Percentiles rank a stretch among this genome's conserved stretches.
Conservation (phyloP, 345 rosid genomes). For the Toxicodendron radicans region DNA sequence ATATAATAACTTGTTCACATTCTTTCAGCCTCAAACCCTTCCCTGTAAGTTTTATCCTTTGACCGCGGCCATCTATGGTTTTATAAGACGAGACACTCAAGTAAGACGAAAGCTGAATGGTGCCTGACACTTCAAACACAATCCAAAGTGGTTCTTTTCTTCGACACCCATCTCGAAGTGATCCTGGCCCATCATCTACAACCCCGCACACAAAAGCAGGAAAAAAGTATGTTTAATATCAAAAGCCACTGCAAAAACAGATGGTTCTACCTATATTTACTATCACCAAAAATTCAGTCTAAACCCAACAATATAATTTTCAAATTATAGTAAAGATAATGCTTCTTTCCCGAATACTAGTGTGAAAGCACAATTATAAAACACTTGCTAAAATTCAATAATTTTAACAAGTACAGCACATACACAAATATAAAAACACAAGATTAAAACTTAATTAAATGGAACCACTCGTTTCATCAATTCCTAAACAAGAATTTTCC, state of each 20-base stretch:
- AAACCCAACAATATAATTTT: neutral
- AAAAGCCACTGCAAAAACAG: neutral
- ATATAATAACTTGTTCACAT: conserved; percentile 79
- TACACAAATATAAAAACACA: neutral
- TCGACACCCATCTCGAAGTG: conserved; percentile 75
- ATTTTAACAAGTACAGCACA: neutral
- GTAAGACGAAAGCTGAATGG: conserved; percentile 61
- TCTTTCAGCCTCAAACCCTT: conserved; percentile 90
- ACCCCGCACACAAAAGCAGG: neutral
- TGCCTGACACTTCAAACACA: conserved; percentile 77
- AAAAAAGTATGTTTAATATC: neutral
- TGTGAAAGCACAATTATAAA: neutral
- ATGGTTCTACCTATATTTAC: neutral
- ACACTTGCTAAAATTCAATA: neutral
- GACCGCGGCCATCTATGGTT: conserved; percentile 96
- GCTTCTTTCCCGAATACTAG: neutral
- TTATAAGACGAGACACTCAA: conserved; percentile 77
- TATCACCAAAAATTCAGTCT: neutral
- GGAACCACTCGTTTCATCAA: neutral
- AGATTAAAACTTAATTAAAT: neutral
- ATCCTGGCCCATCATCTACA: conserved; percentile 92
- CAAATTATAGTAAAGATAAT: neutral
- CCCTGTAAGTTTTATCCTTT: conserved; percentile 74
- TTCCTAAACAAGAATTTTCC: neutral
- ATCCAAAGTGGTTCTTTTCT: conserved; percentile 89